Evolutionary conservation across 441 rosid genomes (phyloP).

Genomic region (Daphne laureola): DNA sequence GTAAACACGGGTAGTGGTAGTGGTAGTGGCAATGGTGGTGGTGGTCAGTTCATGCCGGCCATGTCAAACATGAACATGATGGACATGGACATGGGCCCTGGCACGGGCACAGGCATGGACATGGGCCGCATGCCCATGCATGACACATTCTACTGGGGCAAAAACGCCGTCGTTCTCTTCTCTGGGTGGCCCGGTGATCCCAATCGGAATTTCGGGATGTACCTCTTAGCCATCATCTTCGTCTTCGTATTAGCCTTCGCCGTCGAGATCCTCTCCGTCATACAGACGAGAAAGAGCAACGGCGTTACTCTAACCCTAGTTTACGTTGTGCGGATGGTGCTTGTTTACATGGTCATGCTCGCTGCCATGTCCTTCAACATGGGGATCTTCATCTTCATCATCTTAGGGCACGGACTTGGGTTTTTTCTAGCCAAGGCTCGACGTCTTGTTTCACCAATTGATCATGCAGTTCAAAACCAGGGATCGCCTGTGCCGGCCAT

Average conservation of each 20-base stretch:
- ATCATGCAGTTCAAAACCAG: too few species aligned
- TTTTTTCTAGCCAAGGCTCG: conserved; percentile 31
- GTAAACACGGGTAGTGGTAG: too few species aligned
- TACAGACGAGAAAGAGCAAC: conserved; percentile 3
- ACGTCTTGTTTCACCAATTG: conserved; percentile 13
- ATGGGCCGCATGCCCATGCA: conserved; percentile 37
- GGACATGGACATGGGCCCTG: conserved; percentile 14
- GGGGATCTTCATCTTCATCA: conserved; percentile 45
- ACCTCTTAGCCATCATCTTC: conserved; percentile 30
- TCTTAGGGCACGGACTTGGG: conserved; percentile 39
- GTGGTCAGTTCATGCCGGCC: too few species aligned
- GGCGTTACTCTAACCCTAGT: conserved; percentile 19
- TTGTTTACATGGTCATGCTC: conserved; percentile 60
- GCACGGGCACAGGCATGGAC: conserved; percentile 12
- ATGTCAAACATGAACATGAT: conserved; percentile 5
- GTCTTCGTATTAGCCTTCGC: conserved; percentile 33
- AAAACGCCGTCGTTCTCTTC: conserved; percentile 36
- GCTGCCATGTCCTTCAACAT: conserved; percentile 55
- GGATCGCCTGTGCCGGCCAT: too few species aligned
- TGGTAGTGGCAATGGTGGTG: not conserved
- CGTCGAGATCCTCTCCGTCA: conserved; percentile 28
- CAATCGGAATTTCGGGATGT: conserved; percentile 34
- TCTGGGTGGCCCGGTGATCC: conserved; percentile 49
- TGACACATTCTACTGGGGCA: conserved; percentile 64
- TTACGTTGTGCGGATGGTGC: conserved; percentile 26